A percentile compares a stretch with the other conserved stretches of the same genome.
These are phyloP conservation scores for Lyophyllum semitale DNA, from an alignment of 768 basidiomycete species.

Conservation along the genomic window DNA sequence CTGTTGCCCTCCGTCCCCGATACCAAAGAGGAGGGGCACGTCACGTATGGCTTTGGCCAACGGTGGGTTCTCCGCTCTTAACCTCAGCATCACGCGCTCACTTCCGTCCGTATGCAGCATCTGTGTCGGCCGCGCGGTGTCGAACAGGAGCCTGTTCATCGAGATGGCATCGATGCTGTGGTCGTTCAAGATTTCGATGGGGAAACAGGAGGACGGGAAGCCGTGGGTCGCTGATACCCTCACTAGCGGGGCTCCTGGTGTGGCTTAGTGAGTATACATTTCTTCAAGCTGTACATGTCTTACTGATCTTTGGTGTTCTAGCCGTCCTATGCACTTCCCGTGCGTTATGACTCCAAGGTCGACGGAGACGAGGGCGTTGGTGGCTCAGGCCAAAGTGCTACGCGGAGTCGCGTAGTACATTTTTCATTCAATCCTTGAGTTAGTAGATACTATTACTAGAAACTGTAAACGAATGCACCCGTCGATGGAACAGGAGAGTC, in stretches of 20 bases:
- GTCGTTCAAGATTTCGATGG: background rate
- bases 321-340: background rate
- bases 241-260: background rate
- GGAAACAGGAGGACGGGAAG: constrained; percentile 3
- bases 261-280: background rate
- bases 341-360: background rate
- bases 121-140: constrained; percentile 12
- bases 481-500: too few species aligned
- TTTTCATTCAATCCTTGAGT: too few species aligned
- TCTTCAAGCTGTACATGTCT: background rate
- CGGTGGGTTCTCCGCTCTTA: too few species aligned
- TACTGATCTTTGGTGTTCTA: background rate
- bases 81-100: too few species aligned
- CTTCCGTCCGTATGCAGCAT: background rate
- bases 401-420: background rate
- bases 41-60: constrained; percentile 10
- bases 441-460: too few species aligned
- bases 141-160: constrained; percentile 9
- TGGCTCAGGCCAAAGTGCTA: background rate
- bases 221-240: background rate
- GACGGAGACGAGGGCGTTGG: background rate
- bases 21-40: background rate
- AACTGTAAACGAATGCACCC: too few species aligned
- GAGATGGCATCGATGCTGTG: constrained; percentile 6
- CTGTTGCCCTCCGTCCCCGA: background rate